Base-by-base conservation (phyloP, 768 basidiomycete genomes). In the Rhodotorula babjevae region DNA sequence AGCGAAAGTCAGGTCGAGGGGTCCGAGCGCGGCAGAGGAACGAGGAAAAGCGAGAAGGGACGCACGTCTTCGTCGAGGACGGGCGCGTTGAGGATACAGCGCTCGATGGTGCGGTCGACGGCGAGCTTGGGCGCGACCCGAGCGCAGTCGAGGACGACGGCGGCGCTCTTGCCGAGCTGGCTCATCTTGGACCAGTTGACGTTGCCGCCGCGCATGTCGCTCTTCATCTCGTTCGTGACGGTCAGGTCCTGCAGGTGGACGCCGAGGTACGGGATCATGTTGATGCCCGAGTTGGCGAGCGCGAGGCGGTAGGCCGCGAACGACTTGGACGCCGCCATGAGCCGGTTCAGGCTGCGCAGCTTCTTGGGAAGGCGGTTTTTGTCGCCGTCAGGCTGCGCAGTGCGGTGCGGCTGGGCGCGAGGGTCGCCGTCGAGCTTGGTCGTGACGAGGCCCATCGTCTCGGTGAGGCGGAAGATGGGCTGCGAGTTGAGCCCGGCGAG, bases 121-220 rank as follows among this genome's bases (percentile, higher is more conserved):
- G 65, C 66, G 5, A 76, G 52, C 23, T 59, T 25, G 3, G 76
- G 74, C 21, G 78, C 66, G n/a, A 65, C 31, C 1, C 71, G 50
- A 4, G 57, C n/a, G 55, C 78, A 78, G 27, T 79, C 77, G 60
- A 73, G 68, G 29, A 93, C 89, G 77, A 86, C 87, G 63, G 86
- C 85, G 67, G 95, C 87, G 77, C 93, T 92, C 71, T 88, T 86
- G 44, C 89, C 93, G 83, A 97, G 90, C 86, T 92, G 89, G 75
- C 89, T 90, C 81, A 90, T 96, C 82, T 98, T 98, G 40, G 89
- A 91, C 95, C 95, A 98, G 78, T 97, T 93, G 65, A 97, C 90
- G 79, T 87, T 84, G 77, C 91, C 89, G 31, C 85, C 82, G 14
- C 87, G 82, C 73, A 86, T 85, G 76, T 94, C 91, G 5, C 84